Base-by-base conservation (phyloP, 108 stramenopile species). In the Nitzschia palea region DNA sequence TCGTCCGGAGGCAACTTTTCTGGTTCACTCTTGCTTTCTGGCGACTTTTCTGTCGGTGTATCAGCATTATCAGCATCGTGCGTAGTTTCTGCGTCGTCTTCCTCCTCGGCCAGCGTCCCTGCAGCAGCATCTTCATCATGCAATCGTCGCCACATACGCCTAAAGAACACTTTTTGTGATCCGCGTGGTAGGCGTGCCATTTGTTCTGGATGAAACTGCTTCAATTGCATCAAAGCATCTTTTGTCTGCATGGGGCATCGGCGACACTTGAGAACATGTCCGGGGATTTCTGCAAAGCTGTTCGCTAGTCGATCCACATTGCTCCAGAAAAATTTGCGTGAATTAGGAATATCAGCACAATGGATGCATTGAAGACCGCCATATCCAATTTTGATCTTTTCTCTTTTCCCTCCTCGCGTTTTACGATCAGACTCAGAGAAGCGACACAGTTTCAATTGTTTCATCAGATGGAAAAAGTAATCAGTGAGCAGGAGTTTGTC, bases 291-390 rank as follows among this genome's bases (percentile, higher is more conserved):
- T 1, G 93, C 90, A 74, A 95, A 95, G 62, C 89, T 91, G 59
- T 95, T 95, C 0, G 93, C 86, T 37, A 95, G 62, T 28, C 89
- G 78, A 67, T 95, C 90, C 2, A 95, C 93, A 23, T 83, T 88
- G 58, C 90, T 87, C 93, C 93, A 95, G 57, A 86, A 95, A 70
- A 95, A 95, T 68, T 94, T 94, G 23, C 93, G 83, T 27, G 90
- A 71, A 28, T 77, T 82, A 5, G 79, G 75, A 23, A 74, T 28
- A 18, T 85, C 73, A 9, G 78, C 33, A 61, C 93, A 95, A 52
- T 95, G 90, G 33, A 88, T 65, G 59, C 93, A 95, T 55, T 95
- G 87, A 42, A 95, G 69, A 4, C 93, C 93, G 58, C 93, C 90
- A 57, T 89, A 95, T 2, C 93, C 93, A 34, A 95, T 68, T 40